Evolutionary conservation across 306 rosid genomes (phyloP).

Genomic region (Vigna nakashimae): DNA sequence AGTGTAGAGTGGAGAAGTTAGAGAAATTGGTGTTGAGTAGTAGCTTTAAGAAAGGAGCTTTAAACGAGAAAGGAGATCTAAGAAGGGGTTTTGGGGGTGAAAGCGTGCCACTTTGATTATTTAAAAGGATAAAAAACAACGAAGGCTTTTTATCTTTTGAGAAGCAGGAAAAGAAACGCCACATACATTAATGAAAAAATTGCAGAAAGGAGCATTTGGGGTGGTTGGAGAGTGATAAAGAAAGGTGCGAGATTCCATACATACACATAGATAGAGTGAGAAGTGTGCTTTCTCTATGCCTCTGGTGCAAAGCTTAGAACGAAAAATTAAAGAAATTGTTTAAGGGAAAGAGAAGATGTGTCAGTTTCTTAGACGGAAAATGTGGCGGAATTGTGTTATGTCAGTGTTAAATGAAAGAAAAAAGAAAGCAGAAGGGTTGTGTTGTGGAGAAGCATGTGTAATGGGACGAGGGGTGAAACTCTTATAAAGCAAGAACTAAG

Average conservation of each 20-base stretch:
- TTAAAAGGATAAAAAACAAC: conserved; percentile 44
- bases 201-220: conserved; percentile 43
- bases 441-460: conserved; percentile 35
- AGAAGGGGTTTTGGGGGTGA: conserved; percentile 32
- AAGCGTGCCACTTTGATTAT: conserved; percentile 50
- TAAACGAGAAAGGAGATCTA: conserved; percentile 45
- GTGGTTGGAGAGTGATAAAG: conserved; percentile 32
- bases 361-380: conserved; percentile 39
- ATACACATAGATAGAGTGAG: background rate
- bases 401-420: background rate
- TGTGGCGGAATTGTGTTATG: background rate
- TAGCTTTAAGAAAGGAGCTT: conserved; percentile 58
- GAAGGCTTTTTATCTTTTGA: conserved; percentile 46
- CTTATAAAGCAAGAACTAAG: conserved; percentile 45
- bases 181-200: background rate
- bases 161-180: conserved; percentile 35
- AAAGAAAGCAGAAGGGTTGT: background rate
- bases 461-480: conserved; percentile 31
- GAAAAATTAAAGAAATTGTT: conserved; percentile 24
- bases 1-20: background rate
- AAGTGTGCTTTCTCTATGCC: background rate
- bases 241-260: conserved; percentile 58
- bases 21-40: conserved; percentile 34
- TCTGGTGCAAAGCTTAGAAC: conserved; percentile 24
- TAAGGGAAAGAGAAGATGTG: conserved; percentile 46